Evolutionary conservation across 2,329 filamentous ascomycete species (phyloP).

Genomic region (Mollisiaceae sp.): DNA sequence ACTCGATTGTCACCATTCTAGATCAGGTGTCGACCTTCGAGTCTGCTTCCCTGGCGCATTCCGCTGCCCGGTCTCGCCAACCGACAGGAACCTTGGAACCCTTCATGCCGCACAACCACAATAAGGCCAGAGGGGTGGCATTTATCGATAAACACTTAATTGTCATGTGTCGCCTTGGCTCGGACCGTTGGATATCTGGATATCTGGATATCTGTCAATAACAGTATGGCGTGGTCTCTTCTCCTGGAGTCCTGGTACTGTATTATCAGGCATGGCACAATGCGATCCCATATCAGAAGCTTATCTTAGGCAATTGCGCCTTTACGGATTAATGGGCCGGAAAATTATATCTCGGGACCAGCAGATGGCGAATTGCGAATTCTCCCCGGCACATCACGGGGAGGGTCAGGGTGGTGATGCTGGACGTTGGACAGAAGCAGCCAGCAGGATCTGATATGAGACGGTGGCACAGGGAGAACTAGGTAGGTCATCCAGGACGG

Average conservation of each 20-base stretch:
- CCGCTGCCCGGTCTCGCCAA: conserved; percentile 18
- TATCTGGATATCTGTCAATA: not conserved
- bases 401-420: not conserved
- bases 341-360: not conserved
- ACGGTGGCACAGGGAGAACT: conserved; percentile 11
- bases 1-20: conserved; percentile 9
- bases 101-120: conserved; percentile 12
- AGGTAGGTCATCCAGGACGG: not conserved
- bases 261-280: not conserved
- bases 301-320: conserved; percentile 5
- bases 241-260: no score
- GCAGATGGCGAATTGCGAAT: not conserved
- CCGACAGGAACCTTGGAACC: conserved; percentile 16
- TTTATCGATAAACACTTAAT: not conserved
- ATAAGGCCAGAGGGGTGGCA: not conserved
- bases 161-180: conserved; percentile 8
- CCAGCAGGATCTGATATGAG: conserved; percentile 11
- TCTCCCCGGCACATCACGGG: not conserved
- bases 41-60: conserved; percentile 8
- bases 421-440: not conserved
- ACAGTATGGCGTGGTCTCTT: conserved; percentile 3
- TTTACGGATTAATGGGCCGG: conserved; percentile 8
- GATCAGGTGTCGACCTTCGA: conserved; percentile 12
- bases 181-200: not conserved
- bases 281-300: not conserved